Percentiles rank a stretch among this genome's conserved stretches.
These are phyloP conservation scores for Aurinia saxatilis DNA, from an alignment of 345 rosid species.

Conservation along the genomic window DNA sequence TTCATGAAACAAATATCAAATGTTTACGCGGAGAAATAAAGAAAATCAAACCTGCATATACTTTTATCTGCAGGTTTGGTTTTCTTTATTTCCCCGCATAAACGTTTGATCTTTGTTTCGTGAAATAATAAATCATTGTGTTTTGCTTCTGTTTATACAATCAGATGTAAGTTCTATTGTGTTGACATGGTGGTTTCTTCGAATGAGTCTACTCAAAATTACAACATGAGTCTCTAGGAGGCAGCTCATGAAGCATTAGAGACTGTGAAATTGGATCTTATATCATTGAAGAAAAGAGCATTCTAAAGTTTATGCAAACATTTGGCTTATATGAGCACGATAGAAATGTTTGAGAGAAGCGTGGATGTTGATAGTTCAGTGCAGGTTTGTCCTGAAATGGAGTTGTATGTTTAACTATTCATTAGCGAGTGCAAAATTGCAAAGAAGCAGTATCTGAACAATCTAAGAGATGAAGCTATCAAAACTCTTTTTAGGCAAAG, in stretches of 20 bases:
- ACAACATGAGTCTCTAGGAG: background rate
- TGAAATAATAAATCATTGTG: background rate
- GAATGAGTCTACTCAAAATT: too few species aligned
- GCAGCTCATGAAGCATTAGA: background rate
- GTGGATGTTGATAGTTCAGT: background rate
- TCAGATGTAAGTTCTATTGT: background rate
- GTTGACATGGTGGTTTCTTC: too few species aligned
- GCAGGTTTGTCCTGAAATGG: slow-evolving; percentile 16
- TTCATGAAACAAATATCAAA: too few species aligned
- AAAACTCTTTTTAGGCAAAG: background rate
- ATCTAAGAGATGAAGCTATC: background rate
- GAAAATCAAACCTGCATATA: too few species aligned
- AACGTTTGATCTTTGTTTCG: background rate
- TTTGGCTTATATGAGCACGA: background rate
- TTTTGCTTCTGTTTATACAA: background rate
- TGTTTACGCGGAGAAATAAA: too few species aligned
- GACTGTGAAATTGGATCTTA: background rate
- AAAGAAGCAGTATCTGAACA: background rate
- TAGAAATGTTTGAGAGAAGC: background rate
- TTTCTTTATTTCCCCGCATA: background rate
- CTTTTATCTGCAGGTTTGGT: slow-evolving; percentile 19
- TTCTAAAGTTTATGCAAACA: too few species aligned
- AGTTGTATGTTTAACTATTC: background rate
- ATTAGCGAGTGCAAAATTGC: background rate
- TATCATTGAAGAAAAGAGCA: too few species aligned